Evolutionary conservation across 1,139 yeast species (phyloP).

Genomic region (Diutina pseudorugosa): DNA sequence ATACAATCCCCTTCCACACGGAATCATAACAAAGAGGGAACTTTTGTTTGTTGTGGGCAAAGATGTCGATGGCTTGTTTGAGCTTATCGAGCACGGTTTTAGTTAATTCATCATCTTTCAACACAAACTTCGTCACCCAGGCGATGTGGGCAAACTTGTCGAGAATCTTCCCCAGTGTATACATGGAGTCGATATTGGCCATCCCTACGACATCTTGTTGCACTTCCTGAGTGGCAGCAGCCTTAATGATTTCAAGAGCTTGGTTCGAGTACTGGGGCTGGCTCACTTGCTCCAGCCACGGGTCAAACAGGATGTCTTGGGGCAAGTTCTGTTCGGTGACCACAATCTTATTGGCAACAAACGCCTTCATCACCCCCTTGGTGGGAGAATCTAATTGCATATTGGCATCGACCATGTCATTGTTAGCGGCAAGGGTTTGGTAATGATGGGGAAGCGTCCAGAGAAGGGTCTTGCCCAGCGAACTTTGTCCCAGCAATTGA

Average conservation of each 20-base stretch:
- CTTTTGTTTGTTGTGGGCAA: slow-evolving; percentile 43
- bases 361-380: slow-evolving; percentile 43
- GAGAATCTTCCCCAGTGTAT: slow-evolving; percentile 60
- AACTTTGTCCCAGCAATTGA: slow-evolving; percentile 18
- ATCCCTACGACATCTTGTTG: slow-evolving; percentile 41
- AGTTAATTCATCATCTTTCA: slow-evolving; percentile 38
- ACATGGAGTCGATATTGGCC: slow-evolving; percentile 62
- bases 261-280: background rate
- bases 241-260: slow-evolving; percentile 16
- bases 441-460: slow-evolving; percentile 64
- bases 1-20: slow-evolving; percentile 64
- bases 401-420: slow-evolving; percentile 17
- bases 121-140: slow-evolving; percentile 45
- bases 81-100: slow-evolving; percentile 32
- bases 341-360: background rate
- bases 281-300: slow-evolving; percentile 24
- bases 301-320: slow-evolving; percentile 37
- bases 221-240: slow-evolving; percentile 42
- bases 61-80: slow-evolving; percentile 48
- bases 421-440: background rate
- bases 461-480: slow-evolving; percentile 21
- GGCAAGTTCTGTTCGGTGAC: slow-evolving; percentile 28
- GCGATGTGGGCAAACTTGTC: slow-evolving; percentile 68
- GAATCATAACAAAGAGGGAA: slow-evolving; percentile 55
- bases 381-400: slow-evolving; percentile 51